Evolutionary conservation across 2,329 filamentous ascomycete genomes (phyloP).

Genomic region (Colletotrichum tabaci): DNA sequence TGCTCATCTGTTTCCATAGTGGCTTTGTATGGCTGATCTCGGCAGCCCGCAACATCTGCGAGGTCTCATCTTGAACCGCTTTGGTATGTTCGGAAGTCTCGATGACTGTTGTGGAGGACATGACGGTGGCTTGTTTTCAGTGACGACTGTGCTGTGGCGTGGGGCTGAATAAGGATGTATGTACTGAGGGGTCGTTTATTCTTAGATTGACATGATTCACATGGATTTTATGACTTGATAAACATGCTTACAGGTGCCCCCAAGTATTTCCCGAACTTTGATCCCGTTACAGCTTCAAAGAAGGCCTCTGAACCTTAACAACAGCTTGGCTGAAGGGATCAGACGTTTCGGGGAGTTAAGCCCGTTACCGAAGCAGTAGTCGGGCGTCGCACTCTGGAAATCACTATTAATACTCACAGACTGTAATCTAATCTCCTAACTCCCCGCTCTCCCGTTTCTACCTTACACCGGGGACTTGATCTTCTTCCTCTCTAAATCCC

Average conservation of each 20-base stretch:
- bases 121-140: background rate
- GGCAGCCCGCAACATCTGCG: conserved; percentile 27
- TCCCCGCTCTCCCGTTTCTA: conserved; percentile 23
- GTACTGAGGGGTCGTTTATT: background rate
- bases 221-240: conserved; percentile 6
- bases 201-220: background rate
- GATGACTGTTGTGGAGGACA: conserved; percentile 22
- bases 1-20: conserved; percentile 61
- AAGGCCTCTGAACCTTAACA: background rate
- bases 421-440: conserved; percentile 17
- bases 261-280: background rate
- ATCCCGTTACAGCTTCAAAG: background rate
- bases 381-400: background rate
- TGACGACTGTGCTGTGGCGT: background rate
- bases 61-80: conserved; percentile 2
- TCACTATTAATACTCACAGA: background rate
- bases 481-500: conserved; percentile 37
- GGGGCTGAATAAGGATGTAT: background rate
- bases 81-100: conserved; percentile 15
- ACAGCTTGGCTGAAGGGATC: background rate
- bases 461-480: conserved; percentile 13
- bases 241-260: background rate
- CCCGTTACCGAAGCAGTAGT: background rate
- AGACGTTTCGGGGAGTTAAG: conserved; percentile 11
- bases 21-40: conserved; percentile 49